A percentile compares a stretch with the other conserved stretches of the same genome.
phyloP scores from a whole-genome alignment of 2,329 filamentous ascomycete genomes.

The Fusarium drepaniforme region DNA sequence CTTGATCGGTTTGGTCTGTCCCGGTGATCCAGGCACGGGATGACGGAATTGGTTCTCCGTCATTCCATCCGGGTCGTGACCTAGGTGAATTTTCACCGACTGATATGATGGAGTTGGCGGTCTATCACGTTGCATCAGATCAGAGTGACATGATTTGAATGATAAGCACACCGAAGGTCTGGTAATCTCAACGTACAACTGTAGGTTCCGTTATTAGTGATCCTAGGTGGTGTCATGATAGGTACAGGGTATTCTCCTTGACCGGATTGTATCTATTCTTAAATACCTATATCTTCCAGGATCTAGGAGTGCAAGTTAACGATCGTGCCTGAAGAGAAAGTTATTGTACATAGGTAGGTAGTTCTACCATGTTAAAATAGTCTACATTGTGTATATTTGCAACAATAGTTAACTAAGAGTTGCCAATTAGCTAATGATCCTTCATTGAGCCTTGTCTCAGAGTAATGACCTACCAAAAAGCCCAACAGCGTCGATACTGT shows the following conservation, averaged over 20 bases:
- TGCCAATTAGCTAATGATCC: too few species aligned
- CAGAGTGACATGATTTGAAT: background rate
- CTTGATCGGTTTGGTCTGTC: background rate
- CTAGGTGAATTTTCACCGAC: background rate
- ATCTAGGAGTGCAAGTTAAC: too few species aligned
- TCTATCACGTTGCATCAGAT: background rate
- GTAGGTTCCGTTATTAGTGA: background rate
- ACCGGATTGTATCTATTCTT: too few species aligned
- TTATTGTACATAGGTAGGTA: too few species aligned
- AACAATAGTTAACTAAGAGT: too few species aligned
- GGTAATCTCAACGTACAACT: too few species aligned
- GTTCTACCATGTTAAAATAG: too few species aligned
- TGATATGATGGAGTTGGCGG: background rate
- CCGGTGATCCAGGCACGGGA: background rate
- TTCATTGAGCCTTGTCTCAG: background rate
- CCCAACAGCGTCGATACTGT: background rate
- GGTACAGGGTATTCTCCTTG: background rate
- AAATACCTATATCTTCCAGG: too few species aligned
- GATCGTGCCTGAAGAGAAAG: too few species aligned
- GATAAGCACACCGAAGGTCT: background rate
- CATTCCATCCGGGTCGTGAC: background rate
- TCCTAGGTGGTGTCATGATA: background rate
- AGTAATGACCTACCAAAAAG: background rate
- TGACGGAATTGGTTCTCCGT: background rate
- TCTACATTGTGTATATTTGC: too few species aligned